Conservation (phyloP, 2,329 filamentous ascomycete genomes). For the Ceratocystiopsis brevicomis region DNA sequence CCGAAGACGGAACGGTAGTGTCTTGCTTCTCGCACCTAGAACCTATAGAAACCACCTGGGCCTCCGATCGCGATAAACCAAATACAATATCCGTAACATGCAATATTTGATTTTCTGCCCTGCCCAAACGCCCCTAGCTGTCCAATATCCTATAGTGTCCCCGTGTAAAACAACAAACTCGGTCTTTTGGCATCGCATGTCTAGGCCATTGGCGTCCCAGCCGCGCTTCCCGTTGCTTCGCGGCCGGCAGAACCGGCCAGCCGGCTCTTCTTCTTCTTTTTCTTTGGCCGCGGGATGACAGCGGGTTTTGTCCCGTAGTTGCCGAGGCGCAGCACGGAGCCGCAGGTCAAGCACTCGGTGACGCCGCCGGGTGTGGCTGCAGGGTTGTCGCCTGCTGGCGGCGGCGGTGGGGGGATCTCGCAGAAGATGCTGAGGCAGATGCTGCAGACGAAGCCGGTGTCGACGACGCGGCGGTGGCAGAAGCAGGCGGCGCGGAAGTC, state of each 20-base stretch:
- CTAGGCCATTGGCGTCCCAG: slow-evolving; percentile 31
- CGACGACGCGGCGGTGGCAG: slow-evolving; percentile 79
- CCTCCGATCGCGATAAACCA: background rate
- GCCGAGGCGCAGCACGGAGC: slow-evolving; percentile 55
- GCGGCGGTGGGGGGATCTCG: slow-evolving; percentile 29
- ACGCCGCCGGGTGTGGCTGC: slow-evolving; percentile 14
- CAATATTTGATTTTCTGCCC: background rate
- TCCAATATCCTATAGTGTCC: background rate
- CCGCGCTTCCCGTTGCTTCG: slow-evolving; percentile 40
- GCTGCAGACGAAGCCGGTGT: slow-evolving; percentile 87
- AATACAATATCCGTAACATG: background rate
- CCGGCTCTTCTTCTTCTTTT: slow-evolving; percentile 52
- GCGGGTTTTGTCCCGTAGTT: slow-evolving; percentile 58
- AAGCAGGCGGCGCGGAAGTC: slow-evolving; percentile 98
- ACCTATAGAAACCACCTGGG: background rate
- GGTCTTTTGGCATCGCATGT: too few species aligned
- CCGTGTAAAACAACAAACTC: background rate
- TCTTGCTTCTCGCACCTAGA: background rate
- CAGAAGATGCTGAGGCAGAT: slow-evolving; percentile 94
- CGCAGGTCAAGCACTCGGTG: slow-evolving; percentile 65
- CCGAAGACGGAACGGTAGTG: background rate
- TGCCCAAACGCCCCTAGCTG: background rate
- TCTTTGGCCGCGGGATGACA: slow-evolving; percentile 53
- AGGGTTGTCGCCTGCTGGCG: background rate
- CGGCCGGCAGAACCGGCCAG: slow-evolving; percentile 28